Conservation (phyloP, 1,139 yeast genomes). For the Kurtzmaniella natalensis region DNA sequence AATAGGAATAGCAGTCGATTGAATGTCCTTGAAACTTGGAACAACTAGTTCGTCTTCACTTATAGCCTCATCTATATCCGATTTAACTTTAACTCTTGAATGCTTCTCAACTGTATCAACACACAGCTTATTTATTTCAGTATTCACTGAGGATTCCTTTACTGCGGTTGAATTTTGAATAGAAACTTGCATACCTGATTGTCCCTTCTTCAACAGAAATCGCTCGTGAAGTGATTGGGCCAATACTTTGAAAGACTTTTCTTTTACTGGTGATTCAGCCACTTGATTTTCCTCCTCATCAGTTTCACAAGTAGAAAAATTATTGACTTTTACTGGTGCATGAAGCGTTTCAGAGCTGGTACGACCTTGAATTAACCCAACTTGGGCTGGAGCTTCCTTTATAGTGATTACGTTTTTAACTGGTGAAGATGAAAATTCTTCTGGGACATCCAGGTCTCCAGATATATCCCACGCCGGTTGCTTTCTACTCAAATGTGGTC, state of each 20-base stretch:
- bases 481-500: no score
- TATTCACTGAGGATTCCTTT: no score
- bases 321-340: background rate
- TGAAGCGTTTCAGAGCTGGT: background rate
- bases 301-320: conserved; percentile 3
- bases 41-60: conserved; percentile 11
- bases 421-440: conserved; percentile 25
- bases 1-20: background rate
- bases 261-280: conserved; percentile 41
- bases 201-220: conserved; percentile 19
- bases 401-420: background rate
- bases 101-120: no score
- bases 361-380: no score
- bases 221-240: conserved; percentile 22
- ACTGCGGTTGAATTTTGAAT: no score
- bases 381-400: no score
- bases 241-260: conserved; percentile 10
- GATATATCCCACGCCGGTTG: conserved; percentile 11
- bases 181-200: no score
- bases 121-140: no score
- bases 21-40: background rate
- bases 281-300: conserved; percentile 28
- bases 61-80: conserved; percentile 10
- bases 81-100: conserved; percentile 2
- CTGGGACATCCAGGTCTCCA: conserved; percentile 35